A percentile compares a stretch with the other conserved stretches of the same genome.
These are phyloP conservation scores for Aspergillus felis DNA, from an alignment of 2,329 filamentous ascomycete species.

Conservation along the genomic window DNA sequence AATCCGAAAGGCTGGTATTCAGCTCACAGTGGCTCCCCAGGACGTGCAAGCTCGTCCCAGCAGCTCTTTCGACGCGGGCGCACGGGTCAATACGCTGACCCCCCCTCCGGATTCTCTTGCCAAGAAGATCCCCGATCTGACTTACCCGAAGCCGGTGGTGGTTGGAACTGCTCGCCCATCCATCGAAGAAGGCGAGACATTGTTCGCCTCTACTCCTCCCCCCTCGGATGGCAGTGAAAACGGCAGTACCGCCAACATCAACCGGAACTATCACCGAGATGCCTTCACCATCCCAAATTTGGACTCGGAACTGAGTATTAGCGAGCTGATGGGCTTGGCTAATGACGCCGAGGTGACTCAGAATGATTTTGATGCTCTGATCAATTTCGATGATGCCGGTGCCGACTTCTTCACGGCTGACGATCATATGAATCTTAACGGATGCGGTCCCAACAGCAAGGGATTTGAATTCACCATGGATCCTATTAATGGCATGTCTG, in stretches of 20 bases:
- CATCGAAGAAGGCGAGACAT: constrained; percentile 19
- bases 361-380: constrained; percentile 44
- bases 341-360: constrained; percentile 44
- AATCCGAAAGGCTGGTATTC: constrained; percentile 79
- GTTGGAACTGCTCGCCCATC: constrained; percentile 14
- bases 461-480: constrained; percentile 11
- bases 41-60: constrained; percentile 24
- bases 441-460: constrained; percentile 5
- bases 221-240: constrained; percentile 43
- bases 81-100: constrained; percentile 33
- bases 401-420: constrained; percentile 35
- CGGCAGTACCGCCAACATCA: constrained; percentile 38
- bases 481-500: constrained; percentile 10
- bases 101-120: constrained; percentile 40
- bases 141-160: constrained; percentile 28
- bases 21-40: constrained; percentile 51
- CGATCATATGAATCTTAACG: constrained; percentile 9
- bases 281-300: constrained; percentile 28
- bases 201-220: constrained; percentile 40
- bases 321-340: constrained; percentile 41
- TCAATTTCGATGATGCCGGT: constrained; percentile 43
- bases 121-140: constrained; percentile 38
- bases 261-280: constrained; percentile 25
- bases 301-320: constrained; percentile 34
- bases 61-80: constrained; percentile 15